Conservation (phyloP, 768 basidiomycete genomes). For the Chalciporus piperatus region DNA sequence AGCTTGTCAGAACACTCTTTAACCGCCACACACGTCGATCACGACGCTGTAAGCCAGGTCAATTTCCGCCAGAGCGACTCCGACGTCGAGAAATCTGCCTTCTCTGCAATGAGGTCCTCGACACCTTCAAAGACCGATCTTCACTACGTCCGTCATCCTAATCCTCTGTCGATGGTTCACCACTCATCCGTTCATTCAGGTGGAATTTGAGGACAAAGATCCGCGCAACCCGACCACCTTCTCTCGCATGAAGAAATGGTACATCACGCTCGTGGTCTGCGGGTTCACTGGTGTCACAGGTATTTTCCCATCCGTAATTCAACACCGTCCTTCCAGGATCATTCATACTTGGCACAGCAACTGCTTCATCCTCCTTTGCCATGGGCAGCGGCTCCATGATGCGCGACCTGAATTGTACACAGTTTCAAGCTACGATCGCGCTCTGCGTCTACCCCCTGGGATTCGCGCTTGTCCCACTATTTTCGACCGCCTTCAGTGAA, state of each 20-base stretch:
- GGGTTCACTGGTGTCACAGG: constrained; percentile 30
- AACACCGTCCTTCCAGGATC: neutral
- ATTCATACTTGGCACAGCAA: constrained; percentile 31
- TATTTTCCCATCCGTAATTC: neutral
- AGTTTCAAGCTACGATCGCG: constrained; percentile 45
- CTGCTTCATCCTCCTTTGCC: constrained; percentile 49
- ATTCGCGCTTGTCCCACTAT: constrained; percentile 59
- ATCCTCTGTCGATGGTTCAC: neutral
- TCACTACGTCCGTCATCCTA: constrained; percentile 13
- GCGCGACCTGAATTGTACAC: constrained; percentile 40
- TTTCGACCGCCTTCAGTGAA: constrained; percentile 67
- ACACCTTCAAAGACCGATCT: neutral
- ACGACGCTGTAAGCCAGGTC: constrained; percentile 1
- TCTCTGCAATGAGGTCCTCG: constrained; percentile 1
- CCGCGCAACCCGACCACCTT: constrained; percentile 38
- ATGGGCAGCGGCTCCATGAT: constrained; percentile 58
- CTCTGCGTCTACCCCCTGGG: constrained; percentile 56
- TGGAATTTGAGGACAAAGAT: constrained; percentile 38
- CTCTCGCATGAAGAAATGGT: constrained; percentile 39
- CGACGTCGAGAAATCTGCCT: constrained; percentile 10
- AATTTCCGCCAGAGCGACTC: neutral
- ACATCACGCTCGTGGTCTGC: constrained; percentile 31
- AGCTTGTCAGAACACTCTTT: constrained; percentile 13
- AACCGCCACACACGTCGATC: constrained; percentile 9
- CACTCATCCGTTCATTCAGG: constrained; percentile 21